Evolutionary conservation across 1,139 yeast genomes (phyloP), one percentile per base, ranked within the genome.

Genomic region (Wickerhamomyces sp.): DNA sequence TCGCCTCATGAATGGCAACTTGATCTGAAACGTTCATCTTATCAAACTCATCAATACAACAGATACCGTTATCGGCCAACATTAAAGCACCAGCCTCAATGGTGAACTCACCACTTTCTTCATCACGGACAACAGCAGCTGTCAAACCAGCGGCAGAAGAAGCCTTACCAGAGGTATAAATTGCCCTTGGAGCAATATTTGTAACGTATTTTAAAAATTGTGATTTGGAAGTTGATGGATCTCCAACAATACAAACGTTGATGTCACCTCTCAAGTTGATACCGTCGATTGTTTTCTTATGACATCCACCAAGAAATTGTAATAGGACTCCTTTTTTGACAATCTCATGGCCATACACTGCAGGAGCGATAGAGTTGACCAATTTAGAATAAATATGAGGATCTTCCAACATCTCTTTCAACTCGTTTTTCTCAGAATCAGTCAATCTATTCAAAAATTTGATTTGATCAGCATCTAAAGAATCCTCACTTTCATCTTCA

Each of bases 1-100:
- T 91, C 13, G 98, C 99, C 67, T 91, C 99, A 65, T 91, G 99
- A 67, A 91, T 91, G 4, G 98, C 98, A 39, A 91, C 98, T 64
- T 93, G 98, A 61, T 93, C 98, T 5, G 79, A 64, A 32, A 91
- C 61, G 60, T 91, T 97, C 98, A 91, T 91, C 67, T 93, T 91
- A 60, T 91, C 99, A 52, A 91, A 91, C 63, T 91, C 99, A 58
- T 91, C 99, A 61, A 91, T 91, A 45, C 96, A 95, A 70, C 99
- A 91, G 43, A 91, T 86, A 44, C 99, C 99, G 57, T 91, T 93
- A 62, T 91, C 99, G 1, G 98, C 98, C 47, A 91, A 71, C 99
- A 91, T 91, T 41, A 91, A 70, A 2, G 99, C 99, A 58, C 99
- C 99, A 1, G 98, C 99, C 59, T 91, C 99, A 44, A 91, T 93